Conservation (phyloP, 2,329 filamentous ascomycete species). For the Coleophoma cylindrospora region DNA sequence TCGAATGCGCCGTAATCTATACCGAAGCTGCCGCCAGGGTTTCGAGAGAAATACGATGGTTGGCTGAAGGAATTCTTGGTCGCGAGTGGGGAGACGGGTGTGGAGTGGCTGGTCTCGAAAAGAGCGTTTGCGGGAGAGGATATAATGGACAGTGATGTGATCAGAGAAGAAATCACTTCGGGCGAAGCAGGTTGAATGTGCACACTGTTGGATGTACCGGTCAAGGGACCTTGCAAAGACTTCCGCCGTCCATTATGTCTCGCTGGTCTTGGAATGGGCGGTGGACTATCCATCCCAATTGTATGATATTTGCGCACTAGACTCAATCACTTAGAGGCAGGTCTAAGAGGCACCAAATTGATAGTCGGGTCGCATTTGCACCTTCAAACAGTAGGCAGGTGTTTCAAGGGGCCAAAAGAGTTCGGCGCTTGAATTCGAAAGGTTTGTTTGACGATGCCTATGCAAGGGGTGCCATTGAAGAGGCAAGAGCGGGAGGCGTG, state of each 20-base stretch:
- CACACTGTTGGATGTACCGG: conserved; percentile 21
- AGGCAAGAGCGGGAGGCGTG: conserved; percentile 7
- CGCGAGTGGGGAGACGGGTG: conserved; percentile 33
- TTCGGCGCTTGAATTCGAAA: conserved; percentile 10
- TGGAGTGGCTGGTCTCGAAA: conserved; percentile 49
- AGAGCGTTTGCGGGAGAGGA: conserved; percentile 63
- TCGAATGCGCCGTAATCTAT: conserved; percentile 68
- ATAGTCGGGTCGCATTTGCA: conserved; percentile 20
- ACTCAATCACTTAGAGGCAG: conserved; percentile 3
- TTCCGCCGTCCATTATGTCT: conserved; percentile 23
- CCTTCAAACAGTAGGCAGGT: conserved; percentile 13
- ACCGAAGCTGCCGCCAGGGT: conserved; percentile 47
- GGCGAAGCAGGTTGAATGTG: conserved; percentile 37
- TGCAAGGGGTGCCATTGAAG: conserved; percentile 15
- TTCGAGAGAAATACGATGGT: conserved; percentile 11
- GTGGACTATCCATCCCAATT: conserved; percentile 21
- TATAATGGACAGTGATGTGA: conserved; percentile 65
- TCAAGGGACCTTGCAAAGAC: conserved; percentile 22
- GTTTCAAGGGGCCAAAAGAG: conserved; percentile 15
- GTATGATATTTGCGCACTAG: conserved; percentile 7
- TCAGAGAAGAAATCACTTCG: conserved; percentile 65
- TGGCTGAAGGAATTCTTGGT: conserved; percentile 19
- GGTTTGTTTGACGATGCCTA: conserved; percentile 15
- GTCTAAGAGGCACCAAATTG: conserved; percentile 7
- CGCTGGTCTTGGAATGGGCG: conserved; percentile 19